Evolutionary conservation across 495 filamentous ascomycete species (phyloP).

Genomic region (Tetracladium marchalianum): DNA sequence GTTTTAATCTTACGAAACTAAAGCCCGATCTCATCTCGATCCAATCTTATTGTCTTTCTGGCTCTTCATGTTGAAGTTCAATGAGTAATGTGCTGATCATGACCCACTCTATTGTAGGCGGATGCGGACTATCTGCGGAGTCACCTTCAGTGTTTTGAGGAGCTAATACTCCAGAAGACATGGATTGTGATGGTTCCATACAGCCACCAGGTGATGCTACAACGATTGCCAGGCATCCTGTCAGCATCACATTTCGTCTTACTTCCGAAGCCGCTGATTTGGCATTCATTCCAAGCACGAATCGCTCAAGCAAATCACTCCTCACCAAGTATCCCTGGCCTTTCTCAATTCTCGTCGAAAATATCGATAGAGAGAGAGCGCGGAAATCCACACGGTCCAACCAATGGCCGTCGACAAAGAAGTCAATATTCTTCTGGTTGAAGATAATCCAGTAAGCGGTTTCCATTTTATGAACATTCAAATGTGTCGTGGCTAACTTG

Average conservation of each 20-base stretch:
- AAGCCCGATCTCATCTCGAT: too few relatives aligned
- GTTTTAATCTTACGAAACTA: too few relatives aligned
- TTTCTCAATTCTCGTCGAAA: too few relatives aligned
- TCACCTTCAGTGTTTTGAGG: too few relatives aligned
- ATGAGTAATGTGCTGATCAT: too few relatives aligned
- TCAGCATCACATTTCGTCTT: conserved; percentile 10
- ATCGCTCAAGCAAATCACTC: conserved; percentile 11
- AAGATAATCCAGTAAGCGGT: conserved; percentile 20
- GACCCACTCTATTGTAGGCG: conserved; percentile 3
- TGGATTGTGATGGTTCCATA: conserved; percentile 19
- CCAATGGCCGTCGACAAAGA: neutral
- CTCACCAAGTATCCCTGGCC: too few relatives aligned
- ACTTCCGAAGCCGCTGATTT: conserved; percentile 19
- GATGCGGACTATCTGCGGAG: conserved; percentile 7
- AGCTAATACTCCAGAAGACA: conserved; percentile 11
- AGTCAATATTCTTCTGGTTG: conserved; percentile 16
- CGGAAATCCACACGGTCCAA: too few relatives aligned
- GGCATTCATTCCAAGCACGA: conserved; percentile 18
- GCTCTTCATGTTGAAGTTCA: too few relatives aligned
- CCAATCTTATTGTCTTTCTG: too few relatives aligned
- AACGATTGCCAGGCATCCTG: conserved; percentile 6
- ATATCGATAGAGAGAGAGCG: too few relatives aligned
- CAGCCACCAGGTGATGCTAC: conserved; percentile 13
- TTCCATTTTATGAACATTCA: neutral
- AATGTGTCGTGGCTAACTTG: neutral